Base-by-base conservation (phyloP, 176 grass and related monocot species). In the Coix lacrymajobi region DNA sequence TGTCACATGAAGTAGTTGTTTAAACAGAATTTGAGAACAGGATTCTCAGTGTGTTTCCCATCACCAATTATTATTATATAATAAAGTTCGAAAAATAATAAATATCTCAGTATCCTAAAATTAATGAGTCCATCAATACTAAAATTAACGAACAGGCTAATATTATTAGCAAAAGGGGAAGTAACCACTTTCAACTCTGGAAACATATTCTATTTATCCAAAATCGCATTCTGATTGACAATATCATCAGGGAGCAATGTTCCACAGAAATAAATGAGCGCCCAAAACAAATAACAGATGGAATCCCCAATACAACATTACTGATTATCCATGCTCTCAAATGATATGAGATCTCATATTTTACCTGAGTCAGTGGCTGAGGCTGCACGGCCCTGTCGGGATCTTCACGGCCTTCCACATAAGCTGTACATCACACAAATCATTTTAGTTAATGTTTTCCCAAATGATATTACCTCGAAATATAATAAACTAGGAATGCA, bases 401-500 rank as follows among this genome's bases (percentile, higher is more conserved):
- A 40, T 98, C 95, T 58, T 98, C 92, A 24, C 85, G 90, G 28
- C 81, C 76, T 85, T 99, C 96, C 76, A 88, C 91, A 62, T 99
- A 99, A 72, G 96, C 93, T 99, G 87, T 72, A 34, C 33, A 41
- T 84, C 56, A 46, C 49, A 40, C 62, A 41, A 46, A 78, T 79
- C 15, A 60, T 74, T 66, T 74, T 66, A 79, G 15, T 46, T 57
- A 74, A 58, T 83, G 32, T 38, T 67, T 78, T 81, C 15, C 62
- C 49, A 51, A 41, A 62, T 65, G 29, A 66, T 77, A 46, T 70
- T 61, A 61, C 10, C 25, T 56, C 37, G 41, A 63, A 43, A 37
- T 26, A 54, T 13, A 69, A 5, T 40, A 81, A 66, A 76, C 43
- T 43, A 70, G 8, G 31, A 36, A 52, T 14, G 54, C 31, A 71